Evolutionary conservation across 441 rosid species (phyloP), one percentile per base, ranked within the genome.

Genomic region (Bruguiera hainesii): DNA sequence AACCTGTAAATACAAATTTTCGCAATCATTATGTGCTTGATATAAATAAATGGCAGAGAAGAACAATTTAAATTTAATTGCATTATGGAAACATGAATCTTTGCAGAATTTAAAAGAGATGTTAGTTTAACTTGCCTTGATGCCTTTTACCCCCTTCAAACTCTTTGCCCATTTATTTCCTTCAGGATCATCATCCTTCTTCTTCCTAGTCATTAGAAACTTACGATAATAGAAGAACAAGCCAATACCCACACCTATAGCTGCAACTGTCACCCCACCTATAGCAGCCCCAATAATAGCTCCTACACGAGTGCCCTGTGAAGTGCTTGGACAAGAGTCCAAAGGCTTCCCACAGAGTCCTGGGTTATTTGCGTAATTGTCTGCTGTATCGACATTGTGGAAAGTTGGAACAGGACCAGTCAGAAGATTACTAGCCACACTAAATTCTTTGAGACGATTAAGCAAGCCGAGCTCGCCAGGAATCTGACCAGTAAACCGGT

Each of bases 91-190:
- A 10, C 48, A 42, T 13, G 18, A 37, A 42, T 42, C 48, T 11
- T 13, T 42, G 48, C 3, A 16, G 18, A 23, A 65, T 37, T 31
- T 50, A 60, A 73, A 46, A 59, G 42, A 25, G 37, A 39, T 58
- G 60, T 66, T 62, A 65, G 55, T 46, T 52, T 42, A 53, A 72
- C 81, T 84, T 80, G 77, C 96, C 96, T 89, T 89, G 29, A 76
- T 75, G 67, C 84, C 87, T 80, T 91, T 87, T 33, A 70, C 56
- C 76, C 83, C 89, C 78, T 84, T 85, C 73, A 94, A 80, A 80
- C 74, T 80, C 88, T 80, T 88, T 7, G 97, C 84, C 96, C 97
- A 94, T 76, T 81, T 89, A 79, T 94, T 91, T 73, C 97, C 97
- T 57, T 89, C 85, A 25, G 97, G 98, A 76, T 94, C 98, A 66